Evolutionary conservation across 2,329 filamentous ascomycete genomes (phyloP).

Genomic region (Escovopsis sp.): DNA sequence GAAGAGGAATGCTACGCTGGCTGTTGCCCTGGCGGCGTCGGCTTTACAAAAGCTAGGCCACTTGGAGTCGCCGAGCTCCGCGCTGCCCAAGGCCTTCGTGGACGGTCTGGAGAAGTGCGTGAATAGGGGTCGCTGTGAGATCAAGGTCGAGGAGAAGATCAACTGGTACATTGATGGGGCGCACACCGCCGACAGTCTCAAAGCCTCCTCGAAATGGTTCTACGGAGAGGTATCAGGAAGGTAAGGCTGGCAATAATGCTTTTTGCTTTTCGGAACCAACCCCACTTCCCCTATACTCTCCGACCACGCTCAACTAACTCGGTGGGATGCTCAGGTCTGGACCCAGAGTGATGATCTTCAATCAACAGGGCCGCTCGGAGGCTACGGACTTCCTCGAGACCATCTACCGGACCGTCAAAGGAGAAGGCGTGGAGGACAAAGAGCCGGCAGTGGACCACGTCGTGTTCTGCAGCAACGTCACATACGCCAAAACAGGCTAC

Average conservation of each 20-base stretch:
- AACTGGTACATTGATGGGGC: conserved; percentile 87
- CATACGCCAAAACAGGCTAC: conserved; percentile 34
- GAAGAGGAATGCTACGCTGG: conserved; percentile 41
- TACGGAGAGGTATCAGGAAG: conserved; percentile 30
- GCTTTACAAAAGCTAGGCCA: conserved; percentile 31
- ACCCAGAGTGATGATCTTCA: conserved; percentile 61
- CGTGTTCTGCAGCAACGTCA: conserved; percentile 70
- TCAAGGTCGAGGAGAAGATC: conserved; percentile 39
- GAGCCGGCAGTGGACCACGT: conserved; percentile 49
- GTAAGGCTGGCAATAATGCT: conserved; percentile 9
- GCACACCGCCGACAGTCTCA: conserved; percentile 82
- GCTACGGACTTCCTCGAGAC: conserved; percentile 38
- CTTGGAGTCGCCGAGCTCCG: conserved; percentile 10
- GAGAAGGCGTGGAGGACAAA: conserved; percentile 8
- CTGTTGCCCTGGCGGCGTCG: conserved; percentile 36
- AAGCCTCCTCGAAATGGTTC: conserved; percentile 74
- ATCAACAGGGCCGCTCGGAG: conserved; percentile 54
- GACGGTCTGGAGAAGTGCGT: conserved; percentile 60
- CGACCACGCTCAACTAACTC: too few relatives aligned
- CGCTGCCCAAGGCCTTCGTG: conserved; percentile 49
- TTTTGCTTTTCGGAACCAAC: too few relatives aligned
- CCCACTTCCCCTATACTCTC: too few relatives aligned
- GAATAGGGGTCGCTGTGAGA: conserved; percentile 67
- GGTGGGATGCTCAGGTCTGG: conserved; percentile 15
- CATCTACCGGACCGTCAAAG: conserved; percentile 23